Conservation (phyloP, 2,329 filamentous ascomycete genomes). For the Paracoccidioides brasiliensis region DNA sequence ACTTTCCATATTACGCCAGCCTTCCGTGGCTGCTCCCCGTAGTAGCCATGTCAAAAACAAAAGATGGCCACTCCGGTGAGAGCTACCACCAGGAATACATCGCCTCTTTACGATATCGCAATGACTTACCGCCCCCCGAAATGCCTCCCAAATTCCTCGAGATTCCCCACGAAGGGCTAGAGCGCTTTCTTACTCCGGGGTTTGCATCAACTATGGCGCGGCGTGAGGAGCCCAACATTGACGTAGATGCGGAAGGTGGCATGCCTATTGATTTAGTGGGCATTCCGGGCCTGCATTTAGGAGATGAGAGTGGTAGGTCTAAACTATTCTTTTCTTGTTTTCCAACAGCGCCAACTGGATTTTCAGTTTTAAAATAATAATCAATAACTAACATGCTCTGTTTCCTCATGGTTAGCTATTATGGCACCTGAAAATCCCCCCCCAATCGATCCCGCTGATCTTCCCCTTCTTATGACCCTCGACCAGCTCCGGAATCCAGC, state of each 20-base stretch:
- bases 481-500: constrained; percentile 76
- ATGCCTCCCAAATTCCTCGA: constrained; percentile 94
- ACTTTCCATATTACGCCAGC: neutral
- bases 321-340: neutral
- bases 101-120: constrained; percentile 86
- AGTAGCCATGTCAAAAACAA: constrained; percentile 27
- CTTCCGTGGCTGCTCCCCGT: neutral
- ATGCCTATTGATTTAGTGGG: constrained; percentile 95
- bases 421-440: constrained; percentile 62
- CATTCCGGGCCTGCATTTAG: constrained; percentile 87
- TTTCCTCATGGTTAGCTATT: constrained; percentile 46
- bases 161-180: constrained; percentile 83
- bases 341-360: constrained; percentile 1
- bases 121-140: constrained; percentile 85
- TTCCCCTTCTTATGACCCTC: constrained; percentile 68
- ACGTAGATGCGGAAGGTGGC: constrained; percentile 91
- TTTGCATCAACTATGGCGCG: constrained; percentile 82
- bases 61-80: constrained; percentile 27
- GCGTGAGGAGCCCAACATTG: constrained; percentile 89
- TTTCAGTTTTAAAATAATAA: neutral
- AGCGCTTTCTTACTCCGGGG: constrained; percentile 78
- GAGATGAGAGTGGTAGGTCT: constrained; percentile 73
- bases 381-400: neutral
- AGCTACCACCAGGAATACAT: constrained; percentile 87
- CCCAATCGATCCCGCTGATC: constrained; percentile 68